Evolutionary conservation across 2,329 filamentous ascomycete genomes (phyloP).

Genomic region (Purpureocillium lavendulum): DNA sequence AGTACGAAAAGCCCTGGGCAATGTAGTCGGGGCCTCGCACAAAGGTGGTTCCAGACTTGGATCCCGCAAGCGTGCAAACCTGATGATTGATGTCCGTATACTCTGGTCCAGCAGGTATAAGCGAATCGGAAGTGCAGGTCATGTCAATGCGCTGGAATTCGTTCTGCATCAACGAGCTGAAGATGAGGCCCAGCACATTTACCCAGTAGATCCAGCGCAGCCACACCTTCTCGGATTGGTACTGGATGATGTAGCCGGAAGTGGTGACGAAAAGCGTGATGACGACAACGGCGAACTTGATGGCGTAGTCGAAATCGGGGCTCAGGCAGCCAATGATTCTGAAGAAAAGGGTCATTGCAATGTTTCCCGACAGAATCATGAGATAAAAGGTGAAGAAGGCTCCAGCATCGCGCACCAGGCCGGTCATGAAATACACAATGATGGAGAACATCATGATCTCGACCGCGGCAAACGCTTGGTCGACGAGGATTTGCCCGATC

Average conservation of each 20-base stretch:
- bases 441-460: constrained; percentile 66
- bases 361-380: constrained; percentile 59
- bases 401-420: constrained; percentile 58
- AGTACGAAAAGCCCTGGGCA: constrained; percentile 58
- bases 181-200: constrained; percentile 66
- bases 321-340: constrained; percentile 66
- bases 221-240: constrained; percentile 66
- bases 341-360: constrained; percentile 72
- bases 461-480: constrained; percentile 61
- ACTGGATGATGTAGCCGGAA: constrained; percentile 77
- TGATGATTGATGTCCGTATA: constrained; percentile 68
- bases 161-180: constrained; percentile 76
- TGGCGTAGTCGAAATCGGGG: constrained; percentile 77
- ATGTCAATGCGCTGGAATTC: constrained; percentile 67
- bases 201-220: constrained; percentile 74
- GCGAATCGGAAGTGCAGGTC: constrained; percentile 56
- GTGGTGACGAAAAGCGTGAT: constrained; percentile 79
- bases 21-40: constrained; percentile 66
- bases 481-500: constrained; percentile 75
- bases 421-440: constrained; percentile 74
- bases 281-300: constrained; percentile 70
- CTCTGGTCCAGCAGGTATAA: constrained; percentile 62
- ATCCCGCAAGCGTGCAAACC: constrained; percentile 73
- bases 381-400: constrained; percentile 74
- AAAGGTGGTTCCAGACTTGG: constrained; percentile 51